phyloP scores from a whole-genome alignment of 306 rosid genomes.

The Acmispon strigosus region DNA sequence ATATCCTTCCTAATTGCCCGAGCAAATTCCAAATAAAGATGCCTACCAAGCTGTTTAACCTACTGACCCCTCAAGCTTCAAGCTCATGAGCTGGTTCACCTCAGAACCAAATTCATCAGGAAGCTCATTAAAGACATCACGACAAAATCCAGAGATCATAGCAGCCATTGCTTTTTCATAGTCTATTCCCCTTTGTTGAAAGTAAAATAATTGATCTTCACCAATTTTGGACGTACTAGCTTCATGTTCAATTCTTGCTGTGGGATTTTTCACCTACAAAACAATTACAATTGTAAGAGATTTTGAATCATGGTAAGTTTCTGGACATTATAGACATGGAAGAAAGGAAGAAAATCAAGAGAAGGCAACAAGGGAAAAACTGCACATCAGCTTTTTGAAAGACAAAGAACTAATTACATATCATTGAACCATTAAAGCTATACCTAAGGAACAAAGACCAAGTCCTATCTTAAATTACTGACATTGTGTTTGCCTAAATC shows the following conservation, averaged over 20 bases:
- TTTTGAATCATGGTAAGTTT: neutral
- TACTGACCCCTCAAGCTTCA: slow-evolving; percentile 91
- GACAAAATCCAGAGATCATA: slow-evolving; percentile 93
- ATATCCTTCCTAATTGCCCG: neutral
- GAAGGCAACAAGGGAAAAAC: neutral
- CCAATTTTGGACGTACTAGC: slow-evolving; percentile 94
- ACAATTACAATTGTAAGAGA: neutral
- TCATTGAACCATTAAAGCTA: neutral
- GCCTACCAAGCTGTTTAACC: slow-evolving; percentile 37
- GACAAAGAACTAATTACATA: neutral
- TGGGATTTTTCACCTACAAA: slow-evolving; percentile 75
- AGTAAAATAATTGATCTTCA: slow-evolving; percentile 87
- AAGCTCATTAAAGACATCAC: slow-evolving; percentile 88
- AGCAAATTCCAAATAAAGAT: neutral
- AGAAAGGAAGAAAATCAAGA: neutral
- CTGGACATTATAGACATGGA: neutral
- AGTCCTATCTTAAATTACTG: neutral
- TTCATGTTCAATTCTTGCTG: slow-evolving; percentile 85
- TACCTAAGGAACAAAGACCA: neutral
- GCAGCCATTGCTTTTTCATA: slow-evolving; percentile 96
- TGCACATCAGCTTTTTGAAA: neutral
- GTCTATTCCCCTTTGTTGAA: slow-evolving; percentile 93
- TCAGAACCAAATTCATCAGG: slow-evolving; percentile 96
- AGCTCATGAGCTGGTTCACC: slow-evolving; percentile 91
- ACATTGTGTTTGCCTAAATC: no score